Percentiles rank a stretch among this genome's conserved stretches.
Conservation (phyloP, 1,139 yeast genomes). For the Blastobotrys elegans region DNA sequence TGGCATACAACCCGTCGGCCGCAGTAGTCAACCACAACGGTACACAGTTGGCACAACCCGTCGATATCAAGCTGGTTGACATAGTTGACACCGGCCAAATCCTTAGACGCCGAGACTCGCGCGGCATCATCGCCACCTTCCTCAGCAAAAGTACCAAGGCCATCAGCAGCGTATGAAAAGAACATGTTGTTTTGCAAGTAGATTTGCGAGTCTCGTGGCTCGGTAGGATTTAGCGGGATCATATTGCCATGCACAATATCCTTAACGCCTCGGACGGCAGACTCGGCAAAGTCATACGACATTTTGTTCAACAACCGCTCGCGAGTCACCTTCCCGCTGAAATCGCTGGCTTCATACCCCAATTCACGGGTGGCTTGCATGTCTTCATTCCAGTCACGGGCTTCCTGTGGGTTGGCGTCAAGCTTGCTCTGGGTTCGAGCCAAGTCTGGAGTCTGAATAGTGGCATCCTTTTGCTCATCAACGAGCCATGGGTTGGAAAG, state of each 20-base stretch:
- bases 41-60: conserved; percentile 66
- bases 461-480: conserved; percentile 27
- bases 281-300: conserved; percentile 70
- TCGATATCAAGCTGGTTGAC: conserved; percentile 62
- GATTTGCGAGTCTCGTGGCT: conserved; percentile 53
- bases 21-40: conserved; percentile 81
- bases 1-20: conserved; percentile 89
- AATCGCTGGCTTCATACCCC: conserved; percentile 37
- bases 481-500: conserved; percentile 77
- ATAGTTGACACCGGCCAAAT: conserved; percentile 63
- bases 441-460: conserved; percentile 46
- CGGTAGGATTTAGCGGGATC: conserved; percentile 75
- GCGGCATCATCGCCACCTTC: conserved; percentile 87
- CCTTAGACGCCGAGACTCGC: conserved; percentile 74
- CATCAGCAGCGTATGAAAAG: conserved; percentile 76
- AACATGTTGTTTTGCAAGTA: conserved; percentile 80
- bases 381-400: conserved; percentile 86
- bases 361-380: conserved; percentile 76
- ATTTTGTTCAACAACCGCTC: conserved; percentile 71
- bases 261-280: conserved; percentile 77
- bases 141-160: conserved; percentile 57
- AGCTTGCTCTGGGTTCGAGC: conserved; percentile 52
- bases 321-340: conserved; percentile 66
- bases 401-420: conserved; percentile 12
- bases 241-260: conserved; percentile 70